Conservation (phyloP, 2,329 filamentous ascomycete genomes). For the Orbilia quercus region DNA sequence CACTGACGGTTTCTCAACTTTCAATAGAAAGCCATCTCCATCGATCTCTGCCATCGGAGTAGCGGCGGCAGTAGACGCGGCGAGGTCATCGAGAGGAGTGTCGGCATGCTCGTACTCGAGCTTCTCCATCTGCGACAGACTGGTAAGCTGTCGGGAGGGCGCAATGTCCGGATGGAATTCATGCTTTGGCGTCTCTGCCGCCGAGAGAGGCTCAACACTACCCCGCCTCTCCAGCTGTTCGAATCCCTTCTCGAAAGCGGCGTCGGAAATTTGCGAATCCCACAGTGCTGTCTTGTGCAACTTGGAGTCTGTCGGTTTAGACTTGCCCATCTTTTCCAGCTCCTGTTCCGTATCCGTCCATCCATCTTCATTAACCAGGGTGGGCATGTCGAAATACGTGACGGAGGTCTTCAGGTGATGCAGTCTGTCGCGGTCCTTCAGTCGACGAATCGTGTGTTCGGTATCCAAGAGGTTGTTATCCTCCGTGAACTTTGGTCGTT, state of each 20-base stretch:
- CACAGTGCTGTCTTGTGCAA: slow-evolving; percentile 37
- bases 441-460: slow-evolving; percentile 37
- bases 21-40: slow-evolving; percentile 21
- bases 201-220: slow-evolving; percentile 46
- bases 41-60: slow-evolving; percentile 51
- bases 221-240: slow-evolving; percentile 45
- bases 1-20: slow-evolving; percentile 7
- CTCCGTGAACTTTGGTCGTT: slow-evolving; percentile 49
- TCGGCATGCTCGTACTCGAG: slow-evolving; percentile 21
- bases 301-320: slow-evolving; percentile 33
- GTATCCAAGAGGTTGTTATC: slow-evolving; percentile 26
- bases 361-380: slow-evolving; percentile 36
- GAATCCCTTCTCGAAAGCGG: slow-evolving; percentile 50
- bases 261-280: slow-evolving; percentile 45
- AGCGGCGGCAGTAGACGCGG: slow-evolving; percentile 27
- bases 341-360: slow-evolving; percentile 50
- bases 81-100: slow-evolving; percentile 33
- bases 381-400: slow-evolving; percentile 9
- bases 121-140: slow-evolving; percentile 31
- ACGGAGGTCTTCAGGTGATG: slow-evolving; percentile 38
- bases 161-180: slow-evolving; percentile 27
- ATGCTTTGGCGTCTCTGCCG: slow-evolving; percentile 30
- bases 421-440: slow-evolving; percentile 45
- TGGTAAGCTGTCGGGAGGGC: slow-evolving; percentile 15
- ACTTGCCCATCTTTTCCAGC: slow-evolving; percentile 47